Conservation (phyloP, 2,329 filamentous ascomycete genomes). For the Macrophomina pseudophaseolina region DNA sequence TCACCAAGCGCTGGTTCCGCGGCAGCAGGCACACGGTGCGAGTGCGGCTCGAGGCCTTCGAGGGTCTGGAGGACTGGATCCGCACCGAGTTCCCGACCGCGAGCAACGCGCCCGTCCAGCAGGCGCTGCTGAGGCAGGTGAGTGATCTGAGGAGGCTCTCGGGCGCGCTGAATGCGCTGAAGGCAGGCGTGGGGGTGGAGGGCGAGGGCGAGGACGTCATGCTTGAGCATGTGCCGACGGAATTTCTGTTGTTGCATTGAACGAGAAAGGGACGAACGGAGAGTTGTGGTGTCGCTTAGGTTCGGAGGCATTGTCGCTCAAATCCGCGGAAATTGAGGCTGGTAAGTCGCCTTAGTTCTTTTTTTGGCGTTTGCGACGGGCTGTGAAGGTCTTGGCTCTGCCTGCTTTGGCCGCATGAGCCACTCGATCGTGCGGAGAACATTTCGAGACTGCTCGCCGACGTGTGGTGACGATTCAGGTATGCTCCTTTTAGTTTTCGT, state of each 20-base stretch:
- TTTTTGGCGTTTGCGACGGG: neutral
- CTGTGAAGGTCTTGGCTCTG: neutral
- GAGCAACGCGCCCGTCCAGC: conserved; percentile 7
- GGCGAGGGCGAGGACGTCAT: neutral
- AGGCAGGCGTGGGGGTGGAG: neutral
- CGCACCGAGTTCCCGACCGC: conserved; percentile 22
- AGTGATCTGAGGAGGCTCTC: conserved; percentile 6
- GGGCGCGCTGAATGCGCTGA: conserved; percentile 1
- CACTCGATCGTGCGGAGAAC: too few species aligned
- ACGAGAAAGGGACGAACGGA: too few species aligned
- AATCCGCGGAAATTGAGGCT: neutral
- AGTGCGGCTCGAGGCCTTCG: conserved; percentile 11
- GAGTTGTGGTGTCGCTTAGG: neutral
- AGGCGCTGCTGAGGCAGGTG: conserved; percentile 13
- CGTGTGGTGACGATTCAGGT: too few species aligned
- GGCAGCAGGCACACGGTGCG: conserved; percentile 9
- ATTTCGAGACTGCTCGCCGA: too few species aligned
- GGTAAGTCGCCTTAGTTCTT: neutral
- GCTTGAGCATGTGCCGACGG: conserved; percentile 5
- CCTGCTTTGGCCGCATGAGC: neutral
- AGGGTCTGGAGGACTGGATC: conserved; percentile 23
- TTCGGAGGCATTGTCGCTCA: neutral
- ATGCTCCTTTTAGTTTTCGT: too few species aligned
- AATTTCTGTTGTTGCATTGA: conserved; percentile 11
- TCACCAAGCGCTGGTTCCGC: conserved; percentile 19